Evolutionary conservation across 805 yeast species (phyloP), one percentile per base, ranked within the genome.

Genomic region (Saccharomycopsis olivae): DNA sequence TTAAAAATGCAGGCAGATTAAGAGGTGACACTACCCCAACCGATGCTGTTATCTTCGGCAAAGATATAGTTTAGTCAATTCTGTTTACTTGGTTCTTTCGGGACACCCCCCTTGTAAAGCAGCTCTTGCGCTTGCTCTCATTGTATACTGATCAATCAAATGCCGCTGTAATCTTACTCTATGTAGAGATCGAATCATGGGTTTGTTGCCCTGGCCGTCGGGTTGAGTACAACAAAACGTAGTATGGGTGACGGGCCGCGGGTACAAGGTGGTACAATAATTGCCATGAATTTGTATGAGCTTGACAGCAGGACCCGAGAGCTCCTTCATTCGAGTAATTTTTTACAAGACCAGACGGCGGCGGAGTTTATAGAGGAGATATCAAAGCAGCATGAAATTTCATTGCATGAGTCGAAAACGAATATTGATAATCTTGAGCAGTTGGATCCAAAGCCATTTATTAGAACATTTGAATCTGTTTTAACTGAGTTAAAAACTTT

Each of bases 371-470:
- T 87, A 20, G 92, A 87, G 54, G 80, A 75, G 52, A 62, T 88
- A 48, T 73, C 88, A 46, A 75, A 75, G 52, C 81, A 78, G 52
- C 83, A 80, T 48, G 49, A 46, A 21, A 41, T 40, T 17, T 64
- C 71, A 13, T 50, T 64, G 21, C 66, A 68, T 43, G 70, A 44
- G 9, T 29, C 39, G 10, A 35, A 28, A 18, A 32, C 50, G 33
- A 45, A 35, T 35, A 44, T 43, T 33, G 42, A 49, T 32, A 35
- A 48, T 35, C 44, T 53, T 40, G 48, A 49, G 29, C 54, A 49
- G 34, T 59, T 86, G 40, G 96, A 92, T 53, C 96, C 97, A 1
- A 86, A 85, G 53, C 97, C 97, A 2, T 92, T 84, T 55, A 89
- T 89, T 35, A 72, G 96, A 49, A 85, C 95, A 0, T 88, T 92